Base-by-base conservation (phyloP, 202 grass and related monocot species). In the Bolboschoenoplectus hybrid region DNA sequence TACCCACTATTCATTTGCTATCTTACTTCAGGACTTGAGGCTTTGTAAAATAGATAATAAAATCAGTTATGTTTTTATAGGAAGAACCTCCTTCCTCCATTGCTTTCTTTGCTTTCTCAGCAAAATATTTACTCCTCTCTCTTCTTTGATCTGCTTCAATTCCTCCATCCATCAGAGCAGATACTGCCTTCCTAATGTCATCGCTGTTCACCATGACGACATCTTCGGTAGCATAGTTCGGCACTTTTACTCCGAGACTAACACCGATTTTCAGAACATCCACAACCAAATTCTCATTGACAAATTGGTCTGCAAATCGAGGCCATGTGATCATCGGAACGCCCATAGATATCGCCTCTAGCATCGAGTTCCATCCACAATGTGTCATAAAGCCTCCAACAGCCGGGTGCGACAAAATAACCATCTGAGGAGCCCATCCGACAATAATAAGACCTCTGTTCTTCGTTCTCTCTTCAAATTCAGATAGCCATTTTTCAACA, bases 271-370 rank as follows among this genome's bases (percentile, higher is more conserved):
- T 70, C 2, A 85, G 64, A 67, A 85, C 52, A 55, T 89, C 65
- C 12, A 89, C 87, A 1, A 89, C 9, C 63, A 89, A 40, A 45
- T 74, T 89, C 74, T 89, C 87, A 62, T 89, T 89, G 5, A 81
- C 41, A 61, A 89, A 89, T 60, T 89, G 87, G 52, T 89, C 87
- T 3, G 76, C 82, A 20, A 89, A 85, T 4, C 68, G 87, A 3
- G 87, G 87, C 87, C 87, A 89, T 14, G 87, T 89, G 9, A 82
- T 45, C 87, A 89, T 82, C 0, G 87, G 49, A 2, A 89, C 63
- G 10, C 87, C 87, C 7, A 44, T 70, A 50, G 70, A 56, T 9
- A 89, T 14, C n/a, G 62, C 38, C 51, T 89, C 87, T 14, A 85
- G 36, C 7, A 43, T 38, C 11, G 87, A 89, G 39, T 89, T 88